Base-by-base conservation (phyloP, 2,329 filamentous ascomycete genomes). In the Cladosporium sphaerospermum region DNA sequence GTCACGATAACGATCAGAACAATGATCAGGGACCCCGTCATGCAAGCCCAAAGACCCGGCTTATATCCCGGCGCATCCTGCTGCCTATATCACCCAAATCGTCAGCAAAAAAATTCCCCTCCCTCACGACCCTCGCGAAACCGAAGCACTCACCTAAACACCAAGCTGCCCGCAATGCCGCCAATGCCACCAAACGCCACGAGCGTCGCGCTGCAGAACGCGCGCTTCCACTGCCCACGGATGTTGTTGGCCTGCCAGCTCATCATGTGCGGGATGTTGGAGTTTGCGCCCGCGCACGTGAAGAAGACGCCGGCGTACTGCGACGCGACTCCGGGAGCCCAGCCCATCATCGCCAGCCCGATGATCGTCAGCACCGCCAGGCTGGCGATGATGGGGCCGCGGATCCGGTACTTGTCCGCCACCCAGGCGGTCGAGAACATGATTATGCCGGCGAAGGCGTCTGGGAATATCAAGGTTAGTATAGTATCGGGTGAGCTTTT, bases 231-330 rank as follows among this genome's bases (percentile, higher is more conserved):
- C 70, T 92, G 88, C 0, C 88, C 89, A 50, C 86, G 83, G 63
- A 93, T 86, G 69, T 93, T 95, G 71, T 91, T 93, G 34, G 87
- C 86, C 73, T 91, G 88, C 71, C 89, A 92, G 0, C 86, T 78
- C 75, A 93, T 82, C 49, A 80, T 75, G 1, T 82, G 77, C 0
- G 89, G 88, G 10, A 91, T 77, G 65, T 92, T 93, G 56, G 83
- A 80, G 69, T 90, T 90, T 58, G 84, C 83, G 7, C 86, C 88
- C 0, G 86, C 85, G 0, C 86, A 85, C n/a, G 82, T 78, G 45
- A 91, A 72, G 72, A 91, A 91, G 54, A 89, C 78, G 52, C 86
- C 87, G 57, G 88, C 83, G 69, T 89, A 90, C 42, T 62, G 60
- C 87, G 36, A 60, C 56, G 33, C 56, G 58, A 13, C 60, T 41